phyloP scores from a whole-genome alignment of 768 basidiomycete species.

The Rossbeevera mucosa region DNA sequence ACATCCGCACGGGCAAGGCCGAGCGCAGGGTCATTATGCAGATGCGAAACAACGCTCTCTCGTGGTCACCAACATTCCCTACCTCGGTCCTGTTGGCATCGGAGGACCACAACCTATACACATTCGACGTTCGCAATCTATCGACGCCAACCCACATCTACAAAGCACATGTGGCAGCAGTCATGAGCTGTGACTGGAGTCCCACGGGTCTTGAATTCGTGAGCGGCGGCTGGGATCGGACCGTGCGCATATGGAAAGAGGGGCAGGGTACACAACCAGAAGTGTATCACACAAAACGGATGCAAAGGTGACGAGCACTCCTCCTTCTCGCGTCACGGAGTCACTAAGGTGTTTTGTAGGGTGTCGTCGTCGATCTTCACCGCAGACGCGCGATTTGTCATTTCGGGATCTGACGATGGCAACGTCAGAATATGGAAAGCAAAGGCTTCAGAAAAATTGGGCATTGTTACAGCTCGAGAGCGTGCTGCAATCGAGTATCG shows the following conservation, averaged over 20 bases:
- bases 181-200: constrained; percentile 96
- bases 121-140: constrained; percentile 90
- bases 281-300: constrained; percentile 97
- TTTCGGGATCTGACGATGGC: constrained; percentile 91
- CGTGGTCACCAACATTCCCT: constrained; percentile 96
- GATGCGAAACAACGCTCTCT: constrained; percentile 85
- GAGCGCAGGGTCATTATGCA: constrained; percentile 89
- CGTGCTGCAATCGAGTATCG: constrained; percentile 91
- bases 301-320: constrained; percentile 77
- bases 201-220: constrained; percentile 96
- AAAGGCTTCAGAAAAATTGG: constrained; percentile 87
- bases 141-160: constrained; percentile 84
- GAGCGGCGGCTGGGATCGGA: constrained; percentile 94
- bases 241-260: constrained; percentile 88
- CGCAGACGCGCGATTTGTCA: constrained; percentile 83
- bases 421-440: constrained; percentile 96
- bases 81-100: constrained; percentile 91
- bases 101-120: constrained; percentile 97
- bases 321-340: not conserved
- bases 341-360: constrained; percentile 34
- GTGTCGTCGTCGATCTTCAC: constrained; percentile 88
- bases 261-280: constrained; percentile 78
- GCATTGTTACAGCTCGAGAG: constrained; percentile 85
- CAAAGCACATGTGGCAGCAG: constrained; percentile 95
- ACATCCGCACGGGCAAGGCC: constrained; percentile 94